Evolutionary conservation across 1,284 basidiomycete genomes (phyloP).

Genomic region (Sporisorium exsertum): DNA sequence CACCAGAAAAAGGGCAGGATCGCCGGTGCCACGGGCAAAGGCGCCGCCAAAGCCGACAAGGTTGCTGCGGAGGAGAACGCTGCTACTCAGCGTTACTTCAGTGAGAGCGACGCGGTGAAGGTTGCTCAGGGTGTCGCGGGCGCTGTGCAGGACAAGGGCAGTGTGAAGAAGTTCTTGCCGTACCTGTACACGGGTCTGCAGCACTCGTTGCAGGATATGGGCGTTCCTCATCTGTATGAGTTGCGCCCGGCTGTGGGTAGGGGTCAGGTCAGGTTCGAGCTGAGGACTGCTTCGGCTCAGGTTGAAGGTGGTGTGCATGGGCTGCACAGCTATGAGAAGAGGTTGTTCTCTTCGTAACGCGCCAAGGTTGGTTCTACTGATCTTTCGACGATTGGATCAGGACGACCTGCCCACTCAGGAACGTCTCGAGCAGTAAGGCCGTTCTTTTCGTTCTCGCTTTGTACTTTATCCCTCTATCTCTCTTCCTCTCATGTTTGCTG

Average conservation of each 20-base stretch:
- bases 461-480: background rate
- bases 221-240: slow-evolving; percentile 77
- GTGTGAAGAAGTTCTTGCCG: slow-evolving; percentile 84
- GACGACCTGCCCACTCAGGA: background rate
- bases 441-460: background rate
- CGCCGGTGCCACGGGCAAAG: slow-evolving; percentile 70
- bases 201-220: slow-evolving; percentile 95
- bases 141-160: slow-evolving; percentile 97
- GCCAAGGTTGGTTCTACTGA: no score
- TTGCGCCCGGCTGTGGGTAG: slow-evolving; percentile 77
- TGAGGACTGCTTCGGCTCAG: slow-evolving; percentile 94
- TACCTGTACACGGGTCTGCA: slow-evolving; percentile 93
- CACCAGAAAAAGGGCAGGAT: slow-evolving; percentile 64
- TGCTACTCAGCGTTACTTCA: slow-evolving; percentile 96
- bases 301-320: slow-evolving; percentile 96
- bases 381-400: no score
- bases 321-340: slow-evolving; percentile 74
- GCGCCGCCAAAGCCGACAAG: slow-evolving; percentile 72
- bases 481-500: background rate
- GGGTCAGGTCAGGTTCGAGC: slow-evolving; percentile 86
- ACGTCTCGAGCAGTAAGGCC: background rate
- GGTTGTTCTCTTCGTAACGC: slow-evolving; percentile 71
- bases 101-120: slow-evolving; percentile 92
- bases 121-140: slow-evolving; percentile 93
- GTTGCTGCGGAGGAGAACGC: slow-evolving; percentile 78